phyloP scores from a whole-genome alignment of 2,329 filamentous ascomycete genomes.

The Acarospora socialis region DNA sequence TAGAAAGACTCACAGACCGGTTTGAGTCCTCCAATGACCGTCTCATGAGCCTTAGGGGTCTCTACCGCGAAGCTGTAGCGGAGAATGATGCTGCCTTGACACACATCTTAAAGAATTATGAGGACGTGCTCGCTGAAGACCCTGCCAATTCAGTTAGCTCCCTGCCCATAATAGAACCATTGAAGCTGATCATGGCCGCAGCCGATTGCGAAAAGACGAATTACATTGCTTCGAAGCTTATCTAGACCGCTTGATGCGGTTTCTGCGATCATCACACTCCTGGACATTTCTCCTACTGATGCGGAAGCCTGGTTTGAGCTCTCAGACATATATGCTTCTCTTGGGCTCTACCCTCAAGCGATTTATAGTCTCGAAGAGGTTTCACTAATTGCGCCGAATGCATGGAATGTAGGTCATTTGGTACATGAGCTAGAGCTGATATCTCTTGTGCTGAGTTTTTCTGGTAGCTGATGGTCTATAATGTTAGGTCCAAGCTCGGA shows the following conservation, averaged over 20 bases:
- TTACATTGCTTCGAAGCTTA: constrained; percentile 64
- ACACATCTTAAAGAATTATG: constrained; percentile 60
- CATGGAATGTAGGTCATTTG: constrained; percentile 66
- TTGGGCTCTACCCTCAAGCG: constrained; percentile 67
- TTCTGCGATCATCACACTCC: constrained; percentile 53
- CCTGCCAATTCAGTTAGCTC: constrained; percentile 62
- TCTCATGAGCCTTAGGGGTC: constrained; percentile 65
- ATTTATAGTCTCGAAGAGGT: constrained; percentile 86
- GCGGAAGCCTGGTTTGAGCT: constrained; percentile 89
- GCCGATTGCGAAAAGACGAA: constrained; percentile 73
- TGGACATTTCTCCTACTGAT: constrained; percentile 79
- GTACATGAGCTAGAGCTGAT: too few species aligned
- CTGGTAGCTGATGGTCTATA: constrained; percentile 5
- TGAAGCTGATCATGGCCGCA: constrained; percentile 22
- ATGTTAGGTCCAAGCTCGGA: constrained; percentile 61
- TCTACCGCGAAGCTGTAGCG: constrained; percentile 74
- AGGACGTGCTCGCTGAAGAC: constrained; percentile 57
- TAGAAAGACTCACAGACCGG: constrained; percentile 60
- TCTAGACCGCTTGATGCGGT: constrained; percentile 59
- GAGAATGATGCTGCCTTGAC: constrained; percentile 50
- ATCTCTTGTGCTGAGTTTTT: too few species aligned
- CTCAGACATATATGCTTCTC: constrained; percentile 67
- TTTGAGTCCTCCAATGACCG: constrained; percentile 79
- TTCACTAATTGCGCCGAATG: constrained; percentile 70
- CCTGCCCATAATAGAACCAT: constrained; percentile 2